phyloP scores from a whole-genome alignment of 2,329 filamentous ascomycete species.

The Diaporthe vaccinii region DNA sequence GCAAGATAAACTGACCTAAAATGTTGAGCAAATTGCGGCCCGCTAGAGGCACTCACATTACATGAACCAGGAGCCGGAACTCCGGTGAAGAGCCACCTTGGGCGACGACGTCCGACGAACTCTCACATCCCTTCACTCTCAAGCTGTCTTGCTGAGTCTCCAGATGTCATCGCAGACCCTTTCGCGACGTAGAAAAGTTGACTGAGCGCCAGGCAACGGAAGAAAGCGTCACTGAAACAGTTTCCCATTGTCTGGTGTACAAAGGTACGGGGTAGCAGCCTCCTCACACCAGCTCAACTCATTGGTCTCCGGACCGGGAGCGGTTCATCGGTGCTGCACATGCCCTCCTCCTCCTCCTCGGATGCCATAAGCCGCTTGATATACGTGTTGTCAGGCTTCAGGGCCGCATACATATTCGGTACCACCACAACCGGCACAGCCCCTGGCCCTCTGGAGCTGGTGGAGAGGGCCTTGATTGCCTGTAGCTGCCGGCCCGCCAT shows the following conservation, averaged over 20 bases:
- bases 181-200: neutral
- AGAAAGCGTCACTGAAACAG: neutral
- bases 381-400: constrained; percentile 53
- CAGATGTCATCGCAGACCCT: too few relatives aligned
- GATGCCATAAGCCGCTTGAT: constrained; percentile 44
- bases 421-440: constrained; percentile 50
- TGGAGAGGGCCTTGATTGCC: constrained; percentile 58
- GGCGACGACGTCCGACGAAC: neutral
- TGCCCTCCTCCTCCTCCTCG: constrained; percentile 23
- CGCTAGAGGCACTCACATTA: neutral
- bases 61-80: neutral
- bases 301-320: neutral
- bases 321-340: neutral
- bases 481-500: constrained; percentile 65
- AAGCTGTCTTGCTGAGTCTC: too few relatives aligned
- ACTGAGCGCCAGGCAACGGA: neutral
- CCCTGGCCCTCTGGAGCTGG: constrained; percentile 3
- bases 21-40: neutral
- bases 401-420: constrained; percentile 52
- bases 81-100: neutral
- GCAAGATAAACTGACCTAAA: neutral
- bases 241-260: neutral
- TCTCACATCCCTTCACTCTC: neutral
- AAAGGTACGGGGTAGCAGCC: neutral
- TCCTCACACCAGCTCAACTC: neutral